Percentiles rank a stretch among this genome's conserved stretches.
Conservation (phyloP, 805 yeast species). For the Priceomyces haplophilus region DNA sequence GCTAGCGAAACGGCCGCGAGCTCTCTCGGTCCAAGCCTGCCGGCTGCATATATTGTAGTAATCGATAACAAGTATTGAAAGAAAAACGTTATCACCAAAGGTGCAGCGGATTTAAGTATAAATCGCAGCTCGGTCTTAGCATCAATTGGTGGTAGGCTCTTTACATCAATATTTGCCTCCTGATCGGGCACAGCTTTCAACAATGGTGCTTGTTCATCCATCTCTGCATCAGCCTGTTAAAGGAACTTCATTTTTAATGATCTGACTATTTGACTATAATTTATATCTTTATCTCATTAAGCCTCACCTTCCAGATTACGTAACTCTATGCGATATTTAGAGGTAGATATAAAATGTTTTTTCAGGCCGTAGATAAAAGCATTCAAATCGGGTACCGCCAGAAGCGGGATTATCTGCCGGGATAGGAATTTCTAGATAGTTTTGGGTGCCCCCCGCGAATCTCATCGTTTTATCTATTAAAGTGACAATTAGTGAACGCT, state of each 20-base stretch:
- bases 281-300: not conserved
- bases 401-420: slow-evolving; percentile 3
- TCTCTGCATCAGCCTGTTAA: slow-evolving; percentile 2
- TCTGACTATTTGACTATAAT: not conserved
- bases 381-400: slow-evolving; percentile 3
- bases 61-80: slow-evolving; percentile 69
- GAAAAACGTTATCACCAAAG: slow-evolving; percentile 65
- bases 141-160: not conserved
- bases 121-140: slow-evolving; percentile 13
- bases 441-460: slow-evolving; percentile 7
- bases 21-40: slow-evolving; percentile 72
- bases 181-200: slow-evolving; percentile 20
- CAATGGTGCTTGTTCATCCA: slow-evolving; percentile 26
- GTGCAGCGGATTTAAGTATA: slow-evolving; percentile 45
- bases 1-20: slow-evolving; percentile 80
- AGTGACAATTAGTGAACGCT: slow-evolving; percentile 9
- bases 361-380: slow-evolving; percentile 14
- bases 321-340: not conserved
- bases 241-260: not conserved
- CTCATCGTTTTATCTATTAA: slow-evolving; percentile 12
- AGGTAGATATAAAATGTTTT: slow-evolving; percentile 15
- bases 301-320: not conserved
- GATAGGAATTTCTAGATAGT: slow-evolving; percentile 10
- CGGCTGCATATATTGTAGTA: slow-evolving; percentile 74
- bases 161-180: slow-evolving; percentile 13